Base-by-base conservation (phyloP, 805 yeast genomes). In the Starmera caribaea region DNA sequence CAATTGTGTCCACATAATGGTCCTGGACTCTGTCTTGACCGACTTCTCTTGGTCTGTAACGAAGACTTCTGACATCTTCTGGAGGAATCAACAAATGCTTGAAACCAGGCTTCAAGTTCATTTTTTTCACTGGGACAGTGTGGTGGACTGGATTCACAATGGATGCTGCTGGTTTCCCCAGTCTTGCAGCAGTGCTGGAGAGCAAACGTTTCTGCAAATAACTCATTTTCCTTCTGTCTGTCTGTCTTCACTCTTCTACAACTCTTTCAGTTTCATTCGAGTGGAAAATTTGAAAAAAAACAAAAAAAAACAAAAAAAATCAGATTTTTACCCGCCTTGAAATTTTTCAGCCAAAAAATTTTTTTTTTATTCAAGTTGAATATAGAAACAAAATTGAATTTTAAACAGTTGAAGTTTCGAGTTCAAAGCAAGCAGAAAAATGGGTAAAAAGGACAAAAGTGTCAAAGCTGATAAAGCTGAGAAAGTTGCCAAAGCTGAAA, bases 121-220 rank as follows among this genome's bases (percentile, higher is more conserved):
- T 64, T 59, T 92, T 92, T 52, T 75, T 72, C 54, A 86, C 77
- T 48, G 75, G 76, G 34, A 90, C 84, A 43, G 76, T 71, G 62
- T 92, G 98, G 60, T 92, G 98, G 13, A 90, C 94, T 2, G 98
- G 97, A 38, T 81, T 75, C 30, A 86, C 89, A 38, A 85, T 73
- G 32, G 94, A 81, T 58, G 73, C 75, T 27, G 77, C 81, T 37
- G 72, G 72, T 58, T 64, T 72, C 42, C 62, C 62, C 31, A 53
- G 62, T 38, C 50, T 65, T 4, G 37, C 39, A 3, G 48, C 45
- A 0, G 58, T 31, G 1, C 49, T 40, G 15, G 57, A 51, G 40
- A 54, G 53, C 34, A 32, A 37, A 38, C 58, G 55, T 21, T 21
- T 21, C 8, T 21, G 26, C 6, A 21, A 21, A 21, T 21, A 21